Evolutionary conservation across 2,329 filamentous ascomycete species (phyloP), one percentile per base, ranked within the genome.

Genomic region (Chrysosporium keratinophilum): DNA sequence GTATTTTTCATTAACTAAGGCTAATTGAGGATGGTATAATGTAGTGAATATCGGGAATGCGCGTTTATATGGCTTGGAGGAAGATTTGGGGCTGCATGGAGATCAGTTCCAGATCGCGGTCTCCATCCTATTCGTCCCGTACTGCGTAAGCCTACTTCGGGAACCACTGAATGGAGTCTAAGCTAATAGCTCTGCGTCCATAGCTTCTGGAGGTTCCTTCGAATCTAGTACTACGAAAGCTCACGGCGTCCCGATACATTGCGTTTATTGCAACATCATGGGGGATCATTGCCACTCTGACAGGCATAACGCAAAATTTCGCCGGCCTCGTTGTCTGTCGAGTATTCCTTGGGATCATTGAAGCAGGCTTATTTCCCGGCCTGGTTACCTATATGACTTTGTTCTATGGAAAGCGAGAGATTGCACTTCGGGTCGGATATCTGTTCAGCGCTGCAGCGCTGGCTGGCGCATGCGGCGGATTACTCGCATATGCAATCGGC

Each of bases 401-500:
- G 59, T 88, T 87, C 73, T 89, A 89, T 70, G 85, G 81, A 45
- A 85, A 84, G 63, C 76, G 77, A 28, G 85, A 89, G 67, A 76
- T 88, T 1, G 85, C 84, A 3, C 69, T 88, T 41, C 80, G 86
- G 1, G 82, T 88, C 2, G 84, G 83, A 1, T 88, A 87, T 60
- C 75, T 89, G 0, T 88, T 88, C 63, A 68, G 66, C 48, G 67
- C 67, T 45, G 79, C 85, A 1, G 85, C 86, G 1, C 72, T 87
- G 2, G 84, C 85, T 0, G 86, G 86, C 1, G 85, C 83, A 1
- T 78, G 81, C 20, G 85, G 86, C 5, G 87, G 87, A 0, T 70
- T 90, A 12, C 72, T 90, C 14, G 86, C 86, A 0, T 88, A 84
- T 57, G 84, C 77, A 1, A 86, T 89, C 57, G 83, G 84, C 0